phyloP scores from a whole-genome alignment of 805 yeast species.

The Candida succiphila region DNA sequence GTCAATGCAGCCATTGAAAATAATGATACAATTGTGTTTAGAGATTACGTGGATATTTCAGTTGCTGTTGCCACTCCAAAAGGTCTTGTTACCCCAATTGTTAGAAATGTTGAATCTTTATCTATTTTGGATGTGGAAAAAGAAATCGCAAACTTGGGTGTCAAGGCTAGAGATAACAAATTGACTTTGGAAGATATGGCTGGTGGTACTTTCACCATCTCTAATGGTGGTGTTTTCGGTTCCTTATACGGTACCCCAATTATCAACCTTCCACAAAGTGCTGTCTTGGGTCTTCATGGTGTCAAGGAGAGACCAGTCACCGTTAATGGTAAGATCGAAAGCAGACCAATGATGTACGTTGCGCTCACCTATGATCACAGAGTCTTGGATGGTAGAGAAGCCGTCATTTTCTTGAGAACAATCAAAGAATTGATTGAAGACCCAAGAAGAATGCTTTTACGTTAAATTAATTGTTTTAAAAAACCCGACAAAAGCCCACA shows the following conservation, averaged over 20 bases:
- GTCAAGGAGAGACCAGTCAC: conserved; percentile 96
- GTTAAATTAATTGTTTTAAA: conserved; percentile 14
- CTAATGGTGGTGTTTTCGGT: conserved; percentile 99
- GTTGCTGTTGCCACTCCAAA: conserved; percentile 98
- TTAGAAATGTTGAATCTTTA: conserved; percentile 91
- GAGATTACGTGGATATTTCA: conserved; percentile 93
- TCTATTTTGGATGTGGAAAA: conserved; percentile 82
- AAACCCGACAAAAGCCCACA: too few species aligned
- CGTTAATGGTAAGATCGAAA: conserved; percentile 89
- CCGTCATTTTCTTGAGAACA: conserved; percentile 91
- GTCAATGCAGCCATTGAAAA: conserved; percentile 91
- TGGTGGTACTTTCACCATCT: conserved; percentile 98
- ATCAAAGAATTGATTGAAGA: conserved; percentile 96
- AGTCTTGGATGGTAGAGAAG: conserved; percentile 97
- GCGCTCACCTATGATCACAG: conserved; percentile 98
- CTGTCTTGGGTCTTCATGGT: conserved; percentile 96
- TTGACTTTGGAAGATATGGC: conserved; percentile 97
- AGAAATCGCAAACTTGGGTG: conserved; percentile 73
- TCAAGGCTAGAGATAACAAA: conserved; percentile 94
- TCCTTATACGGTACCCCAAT: conserved; percentile 97
- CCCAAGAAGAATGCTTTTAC: conserved; percentile 92
- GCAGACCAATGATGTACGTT: conserved; percentile 99
- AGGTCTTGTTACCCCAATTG: conserved; percentile 96
- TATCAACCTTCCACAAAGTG: conserved; percentile 96
- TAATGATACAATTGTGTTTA: conserved; percentile 86